Conservation (phyloP, 139 green algal genomes). For the Chlorella sp. region DNA sequence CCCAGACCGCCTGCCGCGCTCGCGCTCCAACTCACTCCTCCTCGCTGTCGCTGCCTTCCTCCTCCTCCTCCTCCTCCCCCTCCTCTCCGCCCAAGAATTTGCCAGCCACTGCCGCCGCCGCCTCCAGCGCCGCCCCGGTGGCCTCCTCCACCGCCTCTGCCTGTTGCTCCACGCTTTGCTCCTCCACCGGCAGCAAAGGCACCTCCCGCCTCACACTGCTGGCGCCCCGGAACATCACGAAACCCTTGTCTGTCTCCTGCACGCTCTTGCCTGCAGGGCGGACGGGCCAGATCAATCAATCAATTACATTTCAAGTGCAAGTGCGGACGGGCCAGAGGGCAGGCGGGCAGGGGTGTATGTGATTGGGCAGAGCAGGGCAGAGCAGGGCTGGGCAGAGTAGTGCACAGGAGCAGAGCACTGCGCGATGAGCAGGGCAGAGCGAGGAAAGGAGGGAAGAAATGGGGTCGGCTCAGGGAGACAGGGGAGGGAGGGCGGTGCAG, state of each 20-base stretch:
- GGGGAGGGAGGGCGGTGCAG: too few species aligned
- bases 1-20: too few species aligned
- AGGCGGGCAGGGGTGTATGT: too few species aligned
- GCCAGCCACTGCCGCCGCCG: not conserved
- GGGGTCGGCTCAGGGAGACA: too few species aligned
- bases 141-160: constrained; percentile 31
- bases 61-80: not conserved
- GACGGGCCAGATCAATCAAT: not conserved
- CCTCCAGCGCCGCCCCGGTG: constrained; percentile 1
- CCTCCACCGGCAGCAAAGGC: constrained; percentile 33
- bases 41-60: not conserved
- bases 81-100: not conserved
- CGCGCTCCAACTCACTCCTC: too few species aligned
- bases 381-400: too few species aligned
- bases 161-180: constrained; percentile 31
- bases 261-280: constrained; percentile 17
- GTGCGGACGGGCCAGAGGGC: not conserved
- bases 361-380: too few species aligned
- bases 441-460: too few species aligned
- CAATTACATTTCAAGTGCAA: too few species aligned
- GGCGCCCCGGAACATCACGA: constrained; percentile 25
- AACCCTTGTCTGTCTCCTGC: constrained; percentile 18
- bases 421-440: too few species aligned
- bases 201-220: not conserved
- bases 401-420: too few species aligned